Percentiles rank a stretch among this genome's conserved stretches.
Conservation (phyloP, 2,329 filamentous ascomycete genomes). For the Aspergillus neoniger region DNA sequence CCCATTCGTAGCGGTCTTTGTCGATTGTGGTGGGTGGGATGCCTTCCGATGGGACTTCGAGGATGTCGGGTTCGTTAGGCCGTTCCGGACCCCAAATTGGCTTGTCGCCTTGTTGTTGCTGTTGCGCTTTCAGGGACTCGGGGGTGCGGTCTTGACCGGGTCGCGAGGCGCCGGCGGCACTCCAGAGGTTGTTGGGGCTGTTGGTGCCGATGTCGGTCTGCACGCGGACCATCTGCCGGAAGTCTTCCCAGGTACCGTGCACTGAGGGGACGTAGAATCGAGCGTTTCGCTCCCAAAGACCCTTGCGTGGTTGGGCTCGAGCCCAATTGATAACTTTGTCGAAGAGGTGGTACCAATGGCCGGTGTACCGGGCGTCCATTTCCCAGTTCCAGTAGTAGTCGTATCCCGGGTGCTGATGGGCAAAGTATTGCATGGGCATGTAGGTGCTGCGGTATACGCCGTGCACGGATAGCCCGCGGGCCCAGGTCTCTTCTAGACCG, state of each 20-base stretch:
- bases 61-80: constrained; percentile 68
- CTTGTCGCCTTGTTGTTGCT: constrained; percentile 54
- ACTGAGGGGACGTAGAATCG: constrained; percentile 76
- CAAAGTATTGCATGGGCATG: constrained; percentile 95
- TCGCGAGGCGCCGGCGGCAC: constrained; percentile 49
- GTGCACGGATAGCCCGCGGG: constrained; percentile 74
- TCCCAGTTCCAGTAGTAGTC: constrained; percentile 89
- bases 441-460: constrained; percentile 90
- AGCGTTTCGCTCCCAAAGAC: constrained; percentile 76
- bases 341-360: constrained; percentile 80
- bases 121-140: constrained; percentile 30
- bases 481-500: constrained; percentile 76
- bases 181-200: constrained; percentile 69
- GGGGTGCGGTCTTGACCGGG: constrained; percentile 23
- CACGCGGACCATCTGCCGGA: constrained; percentile 73
- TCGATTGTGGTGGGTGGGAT: constrained; percentile 71
- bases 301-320: constrained; percentile 72
- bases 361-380: constrained; percentile 76
- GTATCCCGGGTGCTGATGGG: constrained; percentile 75
- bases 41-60: constrained; percentile 72
- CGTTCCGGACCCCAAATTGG: constrained; percentile 83
- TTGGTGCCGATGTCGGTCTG: constrained; percentile 71
- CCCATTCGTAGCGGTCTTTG: constrained; percentile 81
- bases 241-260: constrained; percentile 78
- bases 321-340: constrained; percentile 70